phyloP scores from a whole-genome alignment of 1,284 basidiomycete genomes.

The Testicularia cyperi region DNA sequence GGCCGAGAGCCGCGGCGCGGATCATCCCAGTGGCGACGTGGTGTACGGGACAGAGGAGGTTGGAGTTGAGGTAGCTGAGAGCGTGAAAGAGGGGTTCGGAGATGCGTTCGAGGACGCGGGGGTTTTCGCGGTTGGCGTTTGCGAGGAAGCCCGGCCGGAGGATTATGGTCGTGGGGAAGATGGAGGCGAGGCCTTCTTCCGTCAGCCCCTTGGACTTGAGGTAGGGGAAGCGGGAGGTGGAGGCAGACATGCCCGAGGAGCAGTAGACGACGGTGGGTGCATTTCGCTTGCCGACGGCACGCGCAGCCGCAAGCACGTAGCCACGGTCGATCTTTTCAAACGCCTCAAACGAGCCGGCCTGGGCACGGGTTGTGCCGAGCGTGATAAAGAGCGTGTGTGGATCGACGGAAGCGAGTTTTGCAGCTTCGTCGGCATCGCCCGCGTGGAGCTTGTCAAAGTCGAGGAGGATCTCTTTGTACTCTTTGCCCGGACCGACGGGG shows the following conservation, averaged over 20 bases:
- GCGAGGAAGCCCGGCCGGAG: slow-evolving; percentile 68
- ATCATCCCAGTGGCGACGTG: slow-evolving; percentile 36
- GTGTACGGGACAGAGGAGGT: slow-evolving; percentile 4
- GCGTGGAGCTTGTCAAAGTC: slow-evolving; percentile 38
- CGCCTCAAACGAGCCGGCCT: slow-evolving; percentile 68
- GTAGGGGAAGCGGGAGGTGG: slow-evolving; percentile 41
- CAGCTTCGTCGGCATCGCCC: slow-evolving; percentile 5
- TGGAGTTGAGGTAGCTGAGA: slow-evolving; percentile 3
- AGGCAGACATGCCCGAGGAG: slow-evolving; percentile 63
- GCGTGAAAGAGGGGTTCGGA: slow-evolving; percentile 4
- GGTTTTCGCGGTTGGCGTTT: slow-evolving; percentile 42
- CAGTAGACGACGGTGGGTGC: slow-evolving; percentile 67
- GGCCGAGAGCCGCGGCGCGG: slow-evolving; percentile 12
- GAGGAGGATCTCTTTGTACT: slow-evolving; percentile 22
- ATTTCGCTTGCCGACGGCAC: slow-evolving; percentile 65
- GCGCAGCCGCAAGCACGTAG: slow-evolving; percentile 72
- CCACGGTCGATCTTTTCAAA: slow-evolving; percentile 77
- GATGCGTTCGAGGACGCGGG: slow-evolving; percentile 60
- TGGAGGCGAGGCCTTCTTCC: slow-evolving; percentile 68
- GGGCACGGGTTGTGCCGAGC: slow-evolving; percentile 41
- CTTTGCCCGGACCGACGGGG: slow-evolving; percentile 60
- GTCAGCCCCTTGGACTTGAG: slow-evolving; percentile 71
- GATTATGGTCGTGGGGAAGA: slow-evolving; percentile 71
- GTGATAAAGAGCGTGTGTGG: slow-evolving; percentile 30
- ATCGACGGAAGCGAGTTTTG: slow-evolving; percentile 15